Evolutionary conservation across 75 land plant species (phyloP).

Genomic region (Selaginella moellendorffii): DNA sequence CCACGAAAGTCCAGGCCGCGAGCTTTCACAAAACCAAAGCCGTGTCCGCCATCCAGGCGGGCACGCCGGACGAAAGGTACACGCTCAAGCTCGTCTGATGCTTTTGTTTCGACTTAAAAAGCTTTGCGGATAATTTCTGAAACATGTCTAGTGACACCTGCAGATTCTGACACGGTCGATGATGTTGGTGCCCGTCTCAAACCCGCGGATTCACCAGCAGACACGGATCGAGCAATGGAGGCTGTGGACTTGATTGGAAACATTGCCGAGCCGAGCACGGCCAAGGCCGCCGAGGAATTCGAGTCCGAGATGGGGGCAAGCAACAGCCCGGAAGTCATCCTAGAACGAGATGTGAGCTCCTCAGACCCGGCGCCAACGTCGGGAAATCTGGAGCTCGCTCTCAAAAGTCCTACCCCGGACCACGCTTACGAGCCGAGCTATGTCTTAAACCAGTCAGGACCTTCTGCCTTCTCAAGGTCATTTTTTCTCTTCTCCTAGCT

Average conservation of each 20-base stretch:
- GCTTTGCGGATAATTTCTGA: too few species aligned
- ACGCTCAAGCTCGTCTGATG: background rate
- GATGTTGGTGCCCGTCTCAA: background rate
- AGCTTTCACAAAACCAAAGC: background rate
- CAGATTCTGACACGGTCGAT: background rate
- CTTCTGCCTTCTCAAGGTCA: conserved; percentile 76
- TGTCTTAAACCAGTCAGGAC: conserved; percentile 56
- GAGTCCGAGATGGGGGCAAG: background rate
- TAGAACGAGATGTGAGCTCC: background rate
- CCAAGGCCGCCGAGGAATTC: too few species aligned
- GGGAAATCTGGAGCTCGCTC: conserved; percentile 47
- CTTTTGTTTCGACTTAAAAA: background rate
- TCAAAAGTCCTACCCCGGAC: conserved; percentile 35
- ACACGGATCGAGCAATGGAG: background rate
- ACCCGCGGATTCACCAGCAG: too few species aligned
- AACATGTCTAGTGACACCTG: too few species aligned
- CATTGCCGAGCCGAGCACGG: background rate
- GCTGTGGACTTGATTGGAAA: background rate
- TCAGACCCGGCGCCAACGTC: background rate
- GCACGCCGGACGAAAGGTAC: background rate
- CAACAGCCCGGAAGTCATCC: background rate
- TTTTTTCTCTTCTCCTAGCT: background rate
- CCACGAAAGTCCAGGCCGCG: too few species aligned
- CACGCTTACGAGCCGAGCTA: conserved; percentile 15
- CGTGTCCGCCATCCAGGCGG: too few species aligned